Evolutionary conservation across 169 alveolate species (phyloP).

Genomic region (Plasmodium cynomolgi): DNA sequence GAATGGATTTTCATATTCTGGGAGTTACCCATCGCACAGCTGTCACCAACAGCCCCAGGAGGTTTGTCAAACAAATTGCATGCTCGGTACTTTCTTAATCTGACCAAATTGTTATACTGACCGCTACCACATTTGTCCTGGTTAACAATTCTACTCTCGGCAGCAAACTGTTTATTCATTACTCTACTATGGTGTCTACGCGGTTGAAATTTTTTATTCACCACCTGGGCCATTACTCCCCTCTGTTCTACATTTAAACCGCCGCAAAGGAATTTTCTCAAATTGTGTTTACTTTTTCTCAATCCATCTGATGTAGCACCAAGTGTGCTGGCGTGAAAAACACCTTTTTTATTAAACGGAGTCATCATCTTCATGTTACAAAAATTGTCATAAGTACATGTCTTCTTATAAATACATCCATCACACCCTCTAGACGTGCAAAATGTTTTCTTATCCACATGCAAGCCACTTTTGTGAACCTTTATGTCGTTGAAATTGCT

Average conservation of each 20-base stretch:
- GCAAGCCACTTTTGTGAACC: slow-evolving; percentile 4
- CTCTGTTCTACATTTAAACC: not conserved
- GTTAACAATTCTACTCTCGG: not conserved
- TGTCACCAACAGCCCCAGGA: not conserved
- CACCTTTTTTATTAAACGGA: slow-evolving; percentile 3
- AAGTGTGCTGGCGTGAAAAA: not conserved
- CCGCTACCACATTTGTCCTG: not conserved
- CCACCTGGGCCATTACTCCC: not conserved
- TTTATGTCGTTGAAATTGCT: not conserved
- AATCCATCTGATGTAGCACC: not conserved
- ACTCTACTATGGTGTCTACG: not conserved
- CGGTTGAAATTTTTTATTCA: slow-evolving; percentile 8
- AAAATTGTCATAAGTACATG: slow-evolving; percentile 22
- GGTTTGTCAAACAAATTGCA: not conserved
- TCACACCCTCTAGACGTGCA: slow-evolving; percentile 26
- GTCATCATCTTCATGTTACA: slow-evolving; percentile 5
- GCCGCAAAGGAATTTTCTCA: not conserved
- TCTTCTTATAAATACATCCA: slow-evolving; percentile 32
- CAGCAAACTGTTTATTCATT: not conserved
- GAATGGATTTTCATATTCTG: not conserved
- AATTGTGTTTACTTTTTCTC: not conserved
- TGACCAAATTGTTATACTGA: not conserved
- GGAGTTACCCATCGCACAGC: not conserved
- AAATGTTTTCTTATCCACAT: slow-evolving; percentile 30
- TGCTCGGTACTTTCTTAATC: not conserved